Percentiles rank a stretch among this genome's conserved stretches.
Conservation (phyloP, 2,329 filamentous ascomycete species). For the Xylaria sp. region DNA sequence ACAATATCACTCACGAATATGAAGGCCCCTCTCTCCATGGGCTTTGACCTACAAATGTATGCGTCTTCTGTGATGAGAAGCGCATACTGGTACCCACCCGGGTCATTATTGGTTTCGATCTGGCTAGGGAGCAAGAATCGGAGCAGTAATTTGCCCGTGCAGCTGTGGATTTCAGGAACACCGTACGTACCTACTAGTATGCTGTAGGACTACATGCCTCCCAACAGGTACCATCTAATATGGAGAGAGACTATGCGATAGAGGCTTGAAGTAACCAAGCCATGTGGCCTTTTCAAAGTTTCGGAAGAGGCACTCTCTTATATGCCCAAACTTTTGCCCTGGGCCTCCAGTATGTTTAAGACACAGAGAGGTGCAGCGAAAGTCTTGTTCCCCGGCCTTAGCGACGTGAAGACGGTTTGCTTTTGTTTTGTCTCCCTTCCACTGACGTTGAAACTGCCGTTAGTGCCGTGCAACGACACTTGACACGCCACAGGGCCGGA, state of each 20-base stretch:
- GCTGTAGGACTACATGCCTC: slow-evolving; percentile 32
- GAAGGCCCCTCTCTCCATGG: slow-evolving; percentile 16
- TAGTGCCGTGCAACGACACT: slow-evolving; percentile 37
- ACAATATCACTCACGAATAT: slow-evolving; percentile 27
- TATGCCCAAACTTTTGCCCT: neutral
- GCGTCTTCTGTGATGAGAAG: slow-evolving; percentile 31
- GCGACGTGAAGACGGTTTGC: slow-evolving; percentile 34
- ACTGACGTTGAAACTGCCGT: slow-evolving; percentile 37
- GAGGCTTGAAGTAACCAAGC: slow-evolving; percentile 46
- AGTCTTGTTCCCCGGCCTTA: slow-evolving; percentile 5
- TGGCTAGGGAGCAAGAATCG: slow-evolving; percentile 31
- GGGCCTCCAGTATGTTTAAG: slow-evolving; percentile 4
- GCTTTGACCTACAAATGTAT: slow-evolving; percentile 26
- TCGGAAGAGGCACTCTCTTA: slow-evolving; percentile 41
- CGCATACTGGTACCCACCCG: slow-evolving; percentile 32
- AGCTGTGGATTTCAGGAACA: slow-evolving; percentile 34
- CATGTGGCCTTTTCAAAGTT: slow-evolving; percentile 45
- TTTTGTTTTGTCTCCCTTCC: slow-evolving; percentile 20
- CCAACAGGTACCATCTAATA: slow-evolving; percentile 25
- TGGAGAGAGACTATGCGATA: slow-evolving; percentile 11
- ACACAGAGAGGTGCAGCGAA: slow-evolving; percentile 8
- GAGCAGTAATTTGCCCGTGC: slow-evolving; percentile 34
- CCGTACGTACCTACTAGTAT: neutral
- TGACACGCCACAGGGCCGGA: slow-evolving; percentile 35
- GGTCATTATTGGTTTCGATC: slow-evolving; percentile 26